Conservation (phyloP, 2,329 filamentous ascomycete species). For the Cordyceps farinosa region DNA sequence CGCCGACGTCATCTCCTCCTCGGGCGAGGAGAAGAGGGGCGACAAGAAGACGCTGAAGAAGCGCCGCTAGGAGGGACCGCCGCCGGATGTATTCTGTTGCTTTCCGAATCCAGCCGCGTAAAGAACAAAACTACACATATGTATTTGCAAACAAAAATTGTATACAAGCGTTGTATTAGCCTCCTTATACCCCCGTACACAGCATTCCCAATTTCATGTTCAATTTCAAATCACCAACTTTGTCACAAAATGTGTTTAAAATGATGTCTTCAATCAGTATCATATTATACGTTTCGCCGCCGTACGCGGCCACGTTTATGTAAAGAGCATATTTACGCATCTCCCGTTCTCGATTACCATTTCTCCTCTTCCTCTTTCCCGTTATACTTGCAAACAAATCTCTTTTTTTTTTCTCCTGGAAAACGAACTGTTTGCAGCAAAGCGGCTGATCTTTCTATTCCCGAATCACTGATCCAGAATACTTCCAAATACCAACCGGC, state of each 20-base stretch:
- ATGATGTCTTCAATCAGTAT: background rate
- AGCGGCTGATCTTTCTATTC: background rate
- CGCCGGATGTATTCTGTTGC: slow-evolving; percentile 1
- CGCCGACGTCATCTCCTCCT: slow-evolving; percentile 10
- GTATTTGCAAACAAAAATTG: background rate
- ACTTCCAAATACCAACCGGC: too few relatives aligned
- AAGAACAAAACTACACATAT: background rate
- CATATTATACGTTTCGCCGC: slow-evolving; percentile 4
- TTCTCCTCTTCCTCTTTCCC: background rate
- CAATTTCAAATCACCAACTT: background rate
- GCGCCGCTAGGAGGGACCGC: slow-evolving; percentile 8
- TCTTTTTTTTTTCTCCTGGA: background rate
- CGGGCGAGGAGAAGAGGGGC: slow-evolving; percentile 14
- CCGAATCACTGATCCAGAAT: background rate
- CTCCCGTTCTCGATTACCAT: background rate
- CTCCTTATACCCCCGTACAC: slow-evolving; percentile 3
- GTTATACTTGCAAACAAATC: background rate
- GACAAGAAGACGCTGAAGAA: slow-evolving; percentile 13
- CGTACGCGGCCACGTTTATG: background rate
- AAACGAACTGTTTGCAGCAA: background rate
- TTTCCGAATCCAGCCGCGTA: background rate
- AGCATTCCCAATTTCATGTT: background rate
- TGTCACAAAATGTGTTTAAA: too few relatives aligned
- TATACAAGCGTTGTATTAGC: background rate
- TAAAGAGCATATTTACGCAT: slow-evolving; percentile 6